Conservation (phyloP, 2,329 filamentous ascomycete species). For the Aspergillus tanneri region DNA sequence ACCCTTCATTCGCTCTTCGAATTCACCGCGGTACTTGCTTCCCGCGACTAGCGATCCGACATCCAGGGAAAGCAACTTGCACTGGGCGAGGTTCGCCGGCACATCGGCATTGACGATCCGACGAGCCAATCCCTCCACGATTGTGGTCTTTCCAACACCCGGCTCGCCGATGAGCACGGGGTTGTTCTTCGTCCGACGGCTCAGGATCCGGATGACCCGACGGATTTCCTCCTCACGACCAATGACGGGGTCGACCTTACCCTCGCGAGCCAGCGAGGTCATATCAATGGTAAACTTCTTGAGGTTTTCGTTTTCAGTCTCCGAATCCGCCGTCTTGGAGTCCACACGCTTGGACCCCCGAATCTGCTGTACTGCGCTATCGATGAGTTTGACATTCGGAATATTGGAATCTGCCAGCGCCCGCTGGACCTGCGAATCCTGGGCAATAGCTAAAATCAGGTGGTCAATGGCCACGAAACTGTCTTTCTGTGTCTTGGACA, state of each 20-base stretch:
- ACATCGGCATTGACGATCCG: slow-evolving; percentile 97
- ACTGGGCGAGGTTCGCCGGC: slow-evolving; percentile 89
- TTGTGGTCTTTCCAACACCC: slow-evolving; percentile 97
- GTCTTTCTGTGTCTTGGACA: slow-evolving; percentile 98
- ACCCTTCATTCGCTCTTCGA: slow-evolving; percentile 98
- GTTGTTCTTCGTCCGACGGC: slow-evolving; percentile 96
- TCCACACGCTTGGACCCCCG: slow-evolving; percentile 91
- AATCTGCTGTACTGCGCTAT: slow-evolving; percentile 86
- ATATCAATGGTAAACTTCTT: slow-evolving; percentile 99
- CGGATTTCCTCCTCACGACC: slow-evolving; percentile 94
- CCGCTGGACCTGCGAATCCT: slow-evolving; percentile 72
- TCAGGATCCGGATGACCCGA: slow-evolving; percentile 86
- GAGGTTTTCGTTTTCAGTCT: slow-evolving; percentile 90
- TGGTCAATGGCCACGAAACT: slow-evolving; percentile 93
- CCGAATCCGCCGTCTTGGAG: slow-evolving; percentile 89
- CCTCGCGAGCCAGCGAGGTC: slow-evolving; percentile 92
- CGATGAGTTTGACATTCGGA: slow-evolving; percentile 84
- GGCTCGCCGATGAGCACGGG: slow-evolving; percentile 96
- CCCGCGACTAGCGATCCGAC: slow-evolving; percentile 93
- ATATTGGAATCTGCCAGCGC: slow-evolving; percentile 83
- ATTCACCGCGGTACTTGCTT: slow-evolving; percentile 97
- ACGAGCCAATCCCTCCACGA: slow-evolving; percentile 92
- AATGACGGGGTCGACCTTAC: slow-evolving; percentile 97
- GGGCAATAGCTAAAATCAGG: slow-evolving; percentile 78
- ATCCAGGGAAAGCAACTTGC: slow-evolving; percentile 90